Conservation (phyloP, 1,284 basidiomycete genomes). For the Irpex rosettiformis region DNA sequence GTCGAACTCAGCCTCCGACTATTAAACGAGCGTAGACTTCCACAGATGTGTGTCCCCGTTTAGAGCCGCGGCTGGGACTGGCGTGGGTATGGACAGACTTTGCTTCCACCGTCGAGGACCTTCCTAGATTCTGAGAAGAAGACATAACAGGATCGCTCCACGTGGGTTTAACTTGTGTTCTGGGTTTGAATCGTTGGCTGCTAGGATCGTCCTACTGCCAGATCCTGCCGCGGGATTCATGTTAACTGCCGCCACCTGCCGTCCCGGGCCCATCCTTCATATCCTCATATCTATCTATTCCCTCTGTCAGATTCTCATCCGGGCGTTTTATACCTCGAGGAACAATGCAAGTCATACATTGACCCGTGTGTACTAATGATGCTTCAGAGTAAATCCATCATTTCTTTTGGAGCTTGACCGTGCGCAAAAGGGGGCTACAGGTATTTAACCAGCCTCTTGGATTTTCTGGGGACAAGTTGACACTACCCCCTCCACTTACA, state of each 20-base stretch:
- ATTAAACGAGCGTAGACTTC: background rate
- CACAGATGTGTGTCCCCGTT: background rate
- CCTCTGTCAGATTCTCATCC: background rate
- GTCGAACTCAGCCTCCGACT: background rate
- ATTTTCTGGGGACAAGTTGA: background rate
- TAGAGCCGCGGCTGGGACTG: background rate
- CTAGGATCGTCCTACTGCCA: background rate
- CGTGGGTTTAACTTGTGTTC: background rate
- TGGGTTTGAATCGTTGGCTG: background rate
- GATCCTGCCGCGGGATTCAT: background rate
- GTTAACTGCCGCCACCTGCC: background rate
- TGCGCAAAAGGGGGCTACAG: background rate
- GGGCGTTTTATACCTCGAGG: background rate
- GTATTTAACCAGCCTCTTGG: background rate
- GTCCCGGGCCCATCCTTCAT: background rate
- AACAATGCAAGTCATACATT: conserved; percentile 3
- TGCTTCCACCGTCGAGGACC: background rate
- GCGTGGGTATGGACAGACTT: background rate
- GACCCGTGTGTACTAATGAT: background rate
- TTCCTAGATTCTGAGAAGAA: background rate
- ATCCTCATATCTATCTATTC: background rate
- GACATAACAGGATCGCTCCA: background rate
- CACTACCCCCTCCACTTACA: background rate
- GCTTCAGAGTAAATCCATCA: background rate
- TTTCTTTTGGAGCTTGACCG: background rate